A percentile compares a stretch with the other conserved stretches of the same genome.
phyloP scores from a whole-genome alignment of 257 asterid genomes.

The Nicotiana noctiflora region DNA sequence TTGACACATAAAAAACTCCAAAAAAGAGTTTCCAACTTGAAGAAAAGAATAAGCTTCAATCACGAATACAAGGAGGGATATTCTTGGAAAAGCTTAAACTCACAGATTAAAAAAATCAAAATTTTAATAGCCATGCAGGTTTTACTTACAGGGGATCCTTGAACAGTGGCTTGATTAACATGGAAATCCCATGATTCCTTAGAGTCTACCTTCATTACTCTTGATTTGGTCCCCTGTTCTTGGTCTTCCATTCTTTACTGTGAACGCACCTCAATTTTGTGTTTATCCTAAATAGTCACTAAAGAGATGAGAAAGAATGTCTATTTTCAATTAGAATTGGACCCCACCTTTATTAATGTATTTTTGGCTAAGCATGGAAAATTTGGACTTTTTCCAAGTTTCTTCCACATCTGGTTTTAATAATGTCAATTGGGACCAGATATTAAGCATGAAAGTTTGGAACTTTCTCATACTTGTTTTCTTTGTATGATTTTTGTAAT shows the following conservation, averaged over 20 bases:
- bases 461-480: neutral
- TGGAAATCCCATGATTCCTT: slow-evolving; percentile 37
- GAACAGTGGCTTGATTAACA: slow-evolving; percentile 31
- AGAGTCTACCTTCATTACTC: slow-evolving; percentile 29
- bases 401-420: neutral
- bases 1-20: neutral
- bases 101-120: neutral
- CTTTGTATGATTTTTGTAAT: too few species aligned
- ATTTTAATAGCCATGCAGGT: neutral
- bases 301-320: neutral
- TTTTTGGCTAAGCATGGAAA: neutral
- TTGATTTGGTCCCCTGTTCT: slow-evolving; percentile 15
- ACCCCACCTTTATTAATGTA: neutral
- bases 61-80: neutral
- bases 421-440: neutral
- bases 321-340: neutral
- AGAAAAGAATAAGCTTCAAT: neutral
- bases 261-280: neutral
- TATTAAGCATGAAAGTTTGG: neutral
- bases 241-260: slow-evolving; percentile 23
- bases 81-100: neutral
- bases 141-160: slow-evolving; percentile 37
- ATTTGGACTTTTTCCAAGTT: neutral
- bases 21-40: neutral
- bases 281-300: neutral